Evolutionary conservation across 257 asterid genomes (phyloP).

Genomic region (Cordia subcordata): DNA sequence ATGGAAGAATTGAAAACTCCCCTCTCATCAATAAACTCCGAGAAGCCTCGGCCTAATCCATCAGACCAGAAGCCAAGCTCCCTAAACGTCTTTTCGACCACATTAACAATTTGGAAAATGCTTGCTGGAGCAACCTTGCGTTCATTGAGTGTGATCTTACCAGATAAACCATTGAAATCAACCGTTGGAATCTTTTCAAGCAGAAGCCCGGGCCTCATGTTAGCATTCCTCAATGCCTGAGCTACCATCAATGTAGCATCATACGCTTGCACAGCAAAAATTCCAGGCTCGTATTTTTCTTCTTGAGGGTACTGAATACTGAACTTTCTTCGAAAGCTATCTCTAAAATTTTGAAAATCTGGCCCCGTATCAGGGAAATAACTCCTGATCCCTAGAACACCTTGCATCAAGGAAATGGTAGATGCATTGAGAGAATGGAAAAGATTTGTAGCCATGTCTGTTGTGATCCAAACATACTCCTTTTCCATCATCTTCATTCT

Average conservation of each 20-base stretch:
- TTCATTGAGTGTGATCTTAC: slow-evolving; percentile 15
- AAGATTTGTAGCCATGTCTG: slow-evolving; percentile 21
- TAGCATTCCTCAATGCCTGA: slow-evolving; percentile 12
- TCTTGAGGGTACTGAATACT: slow-evolving; percentile 16
- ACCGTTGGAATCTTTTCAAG: slow-evolving; percentile 5
- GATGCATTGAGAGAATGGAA: slow-evolving; percentile 11
- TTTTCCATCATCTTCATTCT: slow-evolving; percentile 31
- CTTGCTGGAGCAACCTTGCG: slow-evolving; percentile 14
- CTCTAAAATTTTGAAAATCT: slow-evolving; percentile 11
- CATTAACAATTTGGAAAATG: slow-evolving; percentile 29
- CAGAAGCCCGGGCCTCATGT: neutral
- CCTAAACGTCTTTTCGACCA: slow-evolving; percentile 24
- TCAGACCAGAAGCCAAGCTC: slow-evolving; percentile 34
- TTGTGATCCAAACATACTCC: slow-evolving; percentile 36
- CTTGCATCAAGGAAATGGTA: too few relatives aligned
- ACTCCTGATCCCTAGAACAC: too few relatives aligned
- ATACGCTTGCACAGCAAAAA: slow-evolving; percentile 27
- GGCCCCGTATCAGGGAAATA: neutral
- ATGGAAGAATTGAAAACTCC: slow-evolving; percentile 13
- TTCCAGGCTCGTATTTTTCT: slow-evolving; percentile 27
- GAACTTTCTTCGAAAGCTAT: slow-evolving; percentile 14
- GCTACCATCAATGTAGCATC: slow-evolving; percentile 25
- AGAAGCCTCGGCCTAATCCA: slow-evolving; percentile 26
- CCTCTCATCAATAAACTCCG: slow-evolving; percentile 2
- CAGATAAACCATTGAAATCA: slow-evolving; percentile 24